These are phyloP conservation scores for Arachis monticola DNA, from an alignment of 331 rosid species.

Conservation along the genomic window DNA sequence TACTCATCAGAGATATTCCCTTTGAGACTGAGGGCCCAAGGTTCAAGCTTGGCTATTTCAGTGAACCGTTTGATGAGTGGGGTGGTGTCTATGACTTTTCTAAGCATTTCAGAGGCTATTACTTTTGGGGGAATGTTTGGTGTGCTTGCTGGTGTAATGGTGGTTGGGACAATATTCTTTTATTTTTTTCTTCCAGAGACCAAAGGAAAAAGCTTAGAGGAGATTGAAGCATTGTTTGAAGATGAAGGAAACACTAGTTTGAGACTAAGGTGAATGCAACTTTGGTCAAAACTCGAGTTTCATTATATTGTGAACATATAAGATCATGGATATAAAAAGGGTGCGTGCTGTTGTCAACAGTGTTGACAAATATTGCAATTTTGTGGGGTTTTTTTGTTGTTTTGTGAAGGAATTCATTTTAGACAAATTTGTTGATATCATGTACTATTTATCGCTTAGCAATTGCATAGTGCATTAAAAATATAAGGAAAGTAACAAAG, in stretches of 20 bases:
- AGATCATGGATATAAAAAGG: not conserved
- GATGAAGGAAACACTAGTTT: slow-evolving; percentile 29
- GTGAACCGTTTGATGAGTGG: slow-evolving; percentile 81
- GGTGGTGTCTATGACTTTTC: slow-evolving; percentile 68
- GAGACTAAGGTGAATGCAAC: not conserved
- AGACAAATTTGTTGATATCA: no score
- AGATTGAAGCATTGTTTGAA: slow-evolving; percentile 75
- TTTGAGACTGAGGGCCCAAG: slow-evolving; percentile 70
- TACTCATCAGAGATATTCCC: slow-evolving; percentile 83
- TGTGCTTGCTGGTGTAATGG: slow-evolving; percentile 59
- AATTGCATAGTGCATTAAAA: no score
- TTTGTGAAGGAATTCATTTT: no score
- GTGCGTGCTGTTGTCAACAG: not conserved
- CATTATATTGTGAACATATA: slow-evolving; percentile 5
- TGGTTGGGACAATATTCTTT: slow-evolving; percentile 64
- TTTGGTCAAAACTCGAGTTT: not conserved
- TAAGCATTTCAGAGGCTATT: slow-evolving; percentile 58
- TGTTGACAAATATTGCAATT: slow-evolving; percentile 13
- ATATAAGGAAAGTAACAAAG: no score
- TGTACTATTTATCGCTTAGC: no score
- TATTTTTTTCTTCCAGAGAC: slow-evolving; percentile 75
- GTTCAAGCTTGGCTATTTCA: slow-evolving; percentile 64
- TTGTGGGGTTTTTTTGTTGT: not conserved
- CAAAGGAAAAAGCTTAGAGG: slow-evolving; percentile 86
- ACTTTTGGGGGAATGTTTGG: slow-evolving; percentile 73